Conservation (phyloP, 2,329 filamentous ascomycete genomes). For the Cordyceps pruinosa region DNA sequence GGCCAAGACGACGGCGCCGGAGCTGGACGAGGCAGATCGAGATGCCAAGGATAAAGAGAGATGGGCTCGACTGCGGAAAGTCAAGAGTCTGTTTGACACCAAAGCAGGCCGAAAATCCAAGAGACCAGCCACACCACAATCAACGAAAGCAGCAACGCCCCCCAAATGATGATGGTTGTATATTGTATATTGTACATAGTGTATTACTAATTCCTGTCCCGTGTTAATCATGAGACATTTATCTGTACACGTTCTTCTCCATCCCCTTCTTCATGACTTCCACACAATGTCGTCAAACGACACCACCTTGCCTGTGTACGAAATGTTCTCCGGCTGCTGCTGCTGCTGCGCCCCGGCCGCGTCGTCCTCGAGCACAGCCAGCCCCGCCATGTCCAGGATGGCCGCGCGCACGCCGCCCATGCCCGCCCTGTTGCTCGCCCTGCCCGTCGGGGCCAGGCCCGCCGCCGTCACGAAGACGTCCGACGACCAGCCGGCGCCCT, state of each 20-base stretch:
- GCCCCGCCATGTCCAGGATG: constrained; percentile 35
- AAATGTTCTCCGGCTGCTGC: constrained; percentile 28
- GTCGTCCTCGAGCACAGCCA: constrained; percentile 23
- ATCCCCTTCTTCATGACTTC: constrained; percentile 17
- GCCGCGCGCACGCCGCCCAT: constrained; percentile 34
- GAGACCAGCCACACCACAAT: constrained; percentile 30
- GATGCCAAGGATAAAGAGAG: constrained; percentile 62
- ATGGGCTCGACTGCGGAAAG: constrained; percentile 63
- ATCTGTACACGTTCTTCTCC: neutral
- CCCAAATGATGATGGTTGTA: neutral
- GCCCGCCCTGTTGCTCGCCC: constrained; percentile 29
- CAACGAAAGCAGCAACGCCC: constrained; percentile 6
- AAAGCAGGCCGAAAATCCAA: constrained; percentile 52
- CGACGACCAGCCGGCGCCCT: constrained; percentile 23
- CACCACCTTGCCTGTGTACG: constrained; percentile 30
- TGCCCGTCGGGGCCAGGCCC: constrained; percentile 26
- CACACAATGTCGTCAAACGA: constrained; percentile 34
- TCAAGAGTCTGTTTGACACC: constrained; percentile 64
- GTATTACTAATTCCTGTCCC: neutral
- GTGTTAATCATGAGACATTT: neutral
- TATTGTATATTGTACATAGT: constrained; percentile 13
- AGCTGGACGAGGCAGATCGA: constrained; percentile 37
- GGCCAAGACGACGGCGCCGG: constrained; percentile 2
- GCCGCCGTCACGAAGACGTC: constrained; percentile 32
- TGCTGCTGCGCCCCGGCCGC: too few relatives aligned